Conservation (phyloP, 768 basidiomycete species). For the Amanita rubescens region DNA sequence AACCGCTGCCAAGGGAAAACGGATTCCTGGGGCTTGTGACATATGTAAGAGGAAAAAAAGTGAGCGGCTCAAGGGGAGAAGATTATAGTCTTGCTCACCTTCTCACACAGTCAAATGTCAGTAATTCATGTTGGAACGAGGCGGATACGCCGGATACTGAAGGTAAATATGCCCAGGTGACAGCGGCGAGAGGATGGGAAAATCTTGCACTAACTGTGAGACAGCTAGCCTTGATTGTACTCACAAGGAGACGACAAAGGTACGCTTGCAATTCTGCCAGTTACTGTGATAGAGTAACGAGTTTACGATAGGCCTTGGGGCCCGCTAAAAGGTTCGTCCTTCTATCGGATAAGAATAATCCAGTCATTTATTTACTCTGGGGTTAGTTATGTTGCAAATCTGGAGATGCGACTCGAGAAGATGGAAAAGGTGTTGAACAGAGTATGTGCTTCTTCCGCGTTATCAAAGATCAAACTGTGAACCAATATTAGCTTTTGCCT, state of each 20-base stretch:
- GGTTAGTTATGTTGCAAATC: conserved; percentile 50
- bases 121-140: conserved; percentile 1
- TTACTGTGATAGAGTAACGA: background rate
- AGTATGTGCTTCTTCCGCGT: conserved; percentile 23
- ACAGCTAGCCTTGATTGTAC: conserved; percentile 55
- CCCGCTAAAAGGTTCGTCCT: conserved; percentile 48
- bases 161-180: conserved; percentile 39
- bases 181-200: conserved; percentile 57
- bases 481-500: conserved; percentile 34
- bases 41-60: conserved; percentile 70
- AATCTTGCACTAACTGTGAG: conserved; percentile 57
- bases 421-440: conserved; percentile 54
- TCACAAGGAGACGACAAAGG: conserved; percentile 64
- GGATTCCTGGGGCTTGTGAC: conserved; percentile 65
- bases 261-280: conserved; percentile 20
- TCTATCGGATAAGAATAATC: background rate
- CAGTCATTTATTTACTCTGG: conserved; percentile 25
- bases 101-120: conserved; percentile 17
- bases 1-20: conserved; percentile 39
- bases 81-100: background rate
- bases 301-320: conserved; percentile 38
- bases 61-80: conserved; percentile 17
- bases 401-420: conserved; percentile 56
- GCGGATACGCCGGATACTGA: background rate
- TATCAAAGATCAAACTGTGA: background rate